A percentile compares a stretch with the other conserved stretches of the same genome.
Conservation (phyloP, 2,329 filamentous ascomycete species). For the Trichoderma pleuroti region DNA sequence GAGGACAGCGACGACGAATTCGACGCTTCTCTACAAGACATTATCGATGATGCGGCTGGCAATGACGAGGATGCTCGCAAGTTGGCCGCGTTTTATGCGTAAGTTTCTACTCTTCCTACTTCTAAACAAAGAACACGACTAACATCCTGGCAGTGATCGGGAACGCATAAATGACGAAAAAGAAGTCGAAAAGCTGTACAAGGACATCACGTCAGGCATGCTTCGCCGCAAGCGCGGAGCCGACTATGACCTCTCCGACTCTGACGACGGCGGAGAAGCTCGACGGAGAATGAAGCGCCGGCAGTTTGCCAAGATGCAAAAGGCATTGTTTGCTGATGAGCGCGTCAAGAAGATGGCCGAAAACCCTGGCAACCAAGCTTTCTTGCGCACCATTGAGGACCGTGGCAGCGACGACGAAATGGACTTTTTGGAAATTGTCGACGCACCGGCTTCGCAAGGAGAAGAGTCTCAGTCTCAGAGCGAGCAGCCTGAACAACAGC, state of each 20-base stretch:
- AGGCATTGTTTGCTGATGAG: constrained; percentile 82
- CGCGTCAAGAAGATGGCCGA: constrained; percentile 86
- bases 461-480: constrained; percentile 38
- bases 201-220: constrained; percentile 85
- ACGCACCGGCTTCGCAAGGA: constrained; percentile 29
- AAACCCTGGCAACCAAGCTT: constrained; percentile 84
- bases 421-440: constrained; percentile 62
- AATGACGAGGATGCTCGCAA: constrained; percentile 76
- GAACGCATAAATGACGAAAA: constrained; percentile 80
- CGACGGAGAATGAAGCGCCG: constrained; percentile 76
- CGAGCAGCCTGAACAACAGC: constrained; percentile 23
- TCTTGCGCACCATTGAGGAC: constrained; percentile 86
- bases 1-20: constrained; percentile 75
- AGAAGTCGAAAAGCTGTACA: constrained; percentile 84
- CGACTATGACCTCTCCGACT: constrained; percentile 83
- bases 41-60: constrained; percentile 82
- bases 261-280: constrained; percentile 79
- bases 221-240: constrained; percentile 79
- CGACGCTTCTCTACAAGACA: constrained; percentile 70
- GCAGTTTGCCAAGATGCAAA: constrained; percentile 89
- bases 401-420: constrained; percentile 70
- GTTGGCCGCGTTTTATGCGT: constrained; percentile 85
- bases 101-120: constrained; percentile 43
- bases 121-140: constrained; percentile 1
- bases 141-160: constrained; percentile 57